Base-by-base conservation (phyloP, 257 asterid genomes). In the Avicennia marina region DNA sequence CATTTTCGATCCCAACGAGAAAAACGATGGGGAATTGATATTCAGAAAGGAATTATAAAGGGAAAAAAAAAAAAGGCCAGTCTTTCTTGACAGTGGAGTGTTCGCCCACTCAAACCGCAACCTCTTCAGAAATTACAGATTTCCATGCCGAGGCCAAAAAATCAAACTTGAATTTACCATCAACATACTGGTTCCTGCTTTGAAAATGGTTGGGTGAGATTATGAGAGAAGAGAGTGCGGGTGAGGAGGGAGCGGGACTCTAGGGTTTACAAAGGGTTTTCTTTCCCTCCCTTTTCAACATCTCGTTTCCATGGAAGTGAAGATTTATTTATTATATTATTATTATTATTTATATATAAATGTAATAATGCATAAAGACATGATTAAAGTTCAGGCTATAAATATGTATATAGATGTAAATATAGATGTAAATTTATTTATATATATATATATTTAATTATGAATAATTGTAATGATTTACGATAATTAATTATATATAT, bases 241-340 rank as follows among this genome's bases (percentile, higher is more conserved):
- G 54, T 11, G 13, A 9, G 15, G 1, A 25, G 9, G 44, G 11
- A 32, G 36, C 45, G 43, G 54, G 64, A 22, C 53, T 56, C 36
- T 72, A 76, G 90, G 90, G 80, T 82, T 82, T 76, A 65, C 50
- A 27, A 52, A 56, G 64, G 25, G 45, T 57, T 72, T 36, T 36
- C 41, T 36, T 82, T 77, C 81, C 80, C 71, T 53, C 80, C 71
- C 42, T 40, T 58, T 46, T 32, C 66, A 43, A 52, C 57, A 43
- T 45, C 62, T 65, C 24, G 49, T 20, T 40, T 60, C 20, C 34
- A 29, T n/a, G n/a, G n/a, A n/a, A n/a, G n/a, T n/a, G n/a, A n/a
- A n/a, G n/a, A n/a, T n/a, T n/a, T n/a, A n/a, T n/a, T n/a, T n/a
- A n/a, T n/a, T n/a, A n/a, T n/a, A n/a, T n/a, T n/a, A n/a, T n/a